Percentiles rank a stretch among this genome's conserved stretches.
These are phyloP conservation scores for Heterobasidion occidentale DNA, from an alignment of 1,284 basidiomycete species.

Conservation along the genomic window DNA sequence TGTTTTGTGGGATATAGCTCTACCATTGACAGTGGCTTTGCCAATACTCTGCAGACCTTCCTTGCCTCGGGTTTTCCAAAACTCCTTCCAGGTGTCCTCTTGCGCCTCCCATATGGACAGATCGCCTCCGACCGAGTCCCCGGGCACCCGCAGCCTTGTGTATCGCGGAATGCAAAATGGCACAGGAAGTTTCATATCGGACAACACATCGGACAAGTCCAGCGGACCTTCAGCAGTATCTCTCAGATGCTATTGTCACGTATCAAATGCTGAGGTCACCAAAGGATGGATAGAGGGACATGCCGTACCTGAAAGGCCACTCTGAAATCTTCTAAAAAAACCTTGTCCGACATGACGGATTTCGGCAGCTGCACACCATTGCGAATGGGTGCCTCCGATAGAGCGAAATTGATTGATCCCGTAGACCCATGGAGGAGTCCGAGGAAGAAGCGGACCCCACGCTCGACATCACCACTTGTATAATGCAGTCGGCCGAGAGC, in stretches of 20 bases:
- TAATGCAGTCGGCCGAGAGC: conserved; percentile 70
- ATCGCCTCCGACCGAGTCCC: conserved; percentile 37
- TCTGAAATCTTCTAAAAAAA: conserved; percentile 71
- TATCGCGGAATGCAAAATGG: conserved; percentile 46
- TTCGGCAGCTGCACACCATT: conserved; percentile 10
- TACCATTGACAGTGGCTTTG: conserved; percentile 59
- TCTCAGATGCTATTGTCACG: conserved; percentile 48
- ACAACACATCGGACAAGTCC: conserved; percentile 26
- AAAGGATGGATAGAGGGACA: neutral
- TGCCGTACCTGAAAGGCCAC: conserved; percentile 57
- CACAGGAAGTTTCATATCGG: conserved; percentile 45
- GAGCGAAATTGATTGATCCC: conserved; percentile 7
- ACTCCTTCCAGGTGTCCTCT: conserved; percentile 57
- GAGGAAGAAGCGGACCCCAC: conserved; percentile 63
- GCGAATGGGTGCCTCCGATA: conserved; percentile 13
- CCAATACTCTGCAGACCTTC: conserved; percentile 44
- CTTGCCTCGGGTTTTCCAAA: conserved; percentile 48
- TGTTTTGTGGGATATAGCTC: conserved; percentile 6
- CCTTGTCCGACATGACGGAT: conserved; percentile 36
- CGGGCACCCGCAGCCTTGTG: conserved; percentile 46
- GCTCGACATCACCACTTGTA: conserved; percentile 64
- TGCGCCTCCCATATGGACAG: conserved; percentile 45
- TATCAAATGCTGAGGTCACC: conserved; percentile 5
- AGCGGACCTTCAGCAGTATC: conserved; percentile 37
- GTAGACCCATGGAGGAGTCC: conserved; percentile 40